Evolutionary conservation across 176 grass and related monocot genomes (phyloP), one percentile per base, ranked within the genome.

Genomic region (Olyra latifolia): DNA sequence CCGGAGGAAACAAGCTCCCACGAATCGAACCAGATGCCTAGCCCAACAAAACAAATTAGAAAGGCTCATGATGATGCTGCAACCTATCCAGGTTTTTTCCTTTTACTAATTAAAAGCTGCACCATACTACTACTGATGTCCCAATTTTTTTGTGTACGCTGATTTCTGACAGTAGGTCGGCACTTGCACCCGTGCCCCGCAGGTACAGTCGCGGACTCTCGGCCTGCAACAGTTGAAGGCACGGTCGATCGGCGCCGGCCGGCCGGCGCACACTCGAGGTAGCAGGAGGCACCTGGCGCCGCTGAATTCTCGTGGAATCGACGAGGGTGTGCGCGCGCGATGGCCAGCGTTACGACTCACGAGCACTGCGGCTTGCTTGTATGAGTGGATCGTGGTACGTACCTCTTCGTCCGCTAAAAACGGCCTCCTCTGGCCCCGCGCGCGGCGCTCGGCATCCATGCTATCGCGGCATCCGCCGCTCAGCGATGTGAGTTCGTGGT

Each of bases 331-430:
- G 20, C 1, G 65, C 28, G 60, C 16, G 60, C 29, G 14, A 24
- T 44, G 10, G 44, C 11, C 42, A 69, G 22, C 47, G 25, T 11
- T 45, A 25, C 7, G n/a, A n/a, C n/a, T n/a, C n/a, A n/a, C n/a
- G n/a, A n/a, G n/a, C 9, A 71, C 3, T 3, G 1, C 48, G 13
- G 49, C 29, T 72, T 48, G 46, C 45, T n/a, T n/a, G n/a, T n/a
- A n/a, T n/a, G n/a, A n/a, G n/a, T n/a, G n/a, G n/a, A n/a, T n/a
- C n/a, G n/a, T 20, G 14, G 20, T 41, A 7, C 78, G 23, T 69
- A 87, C 85, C 85, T 82, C 71, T 1, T 58, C 72, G 32, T 44
- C 72, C 1, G 8, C 23, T 38, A 50, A 19, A 10, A 71, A 39
- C 53, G 64, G 44, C 35, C 5, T 30, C 7, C 80, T 22, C 22